Base-by-base conservation (phyloP, 2,329 filamentous ascomycete species). In the Clonostachys byssicola region DNA sequence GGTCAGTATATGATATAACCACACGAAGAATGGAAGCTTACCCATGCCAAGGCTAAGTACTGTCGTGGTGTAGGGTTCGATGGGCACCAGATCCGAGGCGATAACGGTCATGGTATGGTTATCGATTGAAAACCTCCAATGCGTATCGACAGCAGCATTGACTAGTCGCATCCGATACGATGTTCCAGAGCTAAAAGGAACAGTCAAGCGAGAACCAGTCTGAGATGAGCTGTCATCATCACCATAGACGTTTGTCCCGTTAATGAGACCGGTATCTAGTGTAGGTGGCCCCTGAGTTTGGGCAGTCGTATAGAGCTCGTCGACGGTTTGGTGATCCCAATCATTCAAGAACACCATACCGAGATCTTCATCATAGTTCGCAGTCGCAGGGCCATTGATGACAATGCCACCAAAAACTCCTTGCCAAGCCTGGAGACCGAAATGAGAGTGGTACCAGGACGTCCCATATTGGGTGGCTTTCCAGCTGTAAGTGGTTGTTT, bases 401-500 rank as follows among this genome's bases (percentile, higher is more conserved):
- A 85, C 63, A 35, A 88, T 77, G 3, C 72, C 73, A 0, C 84
- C 84, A 30, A 78, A 68, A 1, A 85, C 63, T 1, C 84, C 84
- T 47, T 84, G 71, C 61, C 66, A 73, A 0, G 65, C 61, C 50
- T 83, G 79, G 3, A 72, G 71, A 3, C 66, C 62, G 23, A 70
- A 68, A 55, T 85, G 81, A 0, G 78, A 72, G 60, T 85, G 81
- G 52, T 84, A 85, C 68, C 76, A 83, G 59, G 78, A 81, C 41
- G 72, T 74, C 4, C 82, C 82, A 53, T 78, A 74, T 48, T 80
- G 72, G 0, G 66, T 70, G 0, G 80, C 80, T 13, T 63, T 71
- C 66, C 76, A 85, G 34, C 63, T 66, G 55, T 85, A 80, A 0
- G 67, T 64, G 53, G 76, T 83, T 30, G 59, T 67, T 4, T 59